Conservation (phyloP, 106 monocot genomes). For the Cymbidium sinense region DNA sequence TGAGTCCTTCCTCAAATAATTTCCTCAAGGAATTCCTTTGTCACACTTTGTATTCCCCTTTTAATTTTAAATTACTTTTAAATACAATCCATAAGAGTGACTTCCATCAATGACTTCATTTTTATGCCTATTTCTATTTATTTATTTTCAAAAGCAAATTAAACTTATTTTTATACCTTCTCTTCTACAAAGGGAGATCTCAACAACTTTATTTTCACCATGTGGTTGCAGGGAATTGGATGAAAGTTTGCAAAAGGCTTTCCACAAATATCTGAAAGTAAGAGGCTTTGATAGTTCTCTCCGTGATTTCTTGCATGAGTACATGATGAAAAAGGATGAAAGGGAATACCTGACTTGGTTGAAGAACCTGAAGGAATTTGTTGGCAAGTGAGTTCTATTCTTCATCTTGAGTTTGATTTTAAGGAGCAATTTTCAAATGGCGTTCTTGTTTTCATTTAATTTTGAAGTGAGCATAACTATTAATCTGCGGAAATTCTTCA, state of each 20-base stretch:
- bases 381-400: conserved; percentile 23
- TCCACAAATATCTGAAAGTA: conserved; percentile 43
- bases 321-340: conserved; percentile 62
- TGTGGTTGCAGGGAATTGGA: conserved; percentile 52
- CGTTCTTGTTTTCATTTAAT: too few species aligned
- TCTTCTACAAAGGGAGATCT: not conserved
- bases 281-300: conserved; percentile 51
- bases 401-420: not conserved
- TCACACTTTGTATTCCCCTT: too few species aligned
- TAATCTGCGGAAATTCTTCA: not conserved
- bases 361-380: conserved; percentile 55
- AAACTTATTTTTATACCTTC: too few species aligned
- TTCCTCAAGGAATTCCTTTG: too few species aligned
- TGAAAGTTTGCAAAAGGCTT: conserved; percentile 52
- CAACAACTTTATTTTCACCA: not conserved
- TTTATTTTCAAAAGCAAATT: too few species aligned
- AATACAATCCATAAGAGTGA: too few species aligned
- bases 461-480: not conserved
- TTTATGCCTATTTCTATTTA: too few species aligned
- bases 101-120: too few species aligned
- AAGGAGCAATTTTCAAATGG: not conserved
- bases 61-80: too few species aligned
- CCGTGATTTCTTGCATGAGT: conserved; percentile 37
- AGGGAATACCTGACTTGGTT: conserved; percentile 56
- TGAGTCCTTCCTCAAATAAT: too few species aligned